A percentile compares a stretch with the other conserved stretches of the same genome.
Evolutionary conservation across 202 grass and related monocot species (phyloP).

Genomic region (Brachypodium distachyon): DNA sequence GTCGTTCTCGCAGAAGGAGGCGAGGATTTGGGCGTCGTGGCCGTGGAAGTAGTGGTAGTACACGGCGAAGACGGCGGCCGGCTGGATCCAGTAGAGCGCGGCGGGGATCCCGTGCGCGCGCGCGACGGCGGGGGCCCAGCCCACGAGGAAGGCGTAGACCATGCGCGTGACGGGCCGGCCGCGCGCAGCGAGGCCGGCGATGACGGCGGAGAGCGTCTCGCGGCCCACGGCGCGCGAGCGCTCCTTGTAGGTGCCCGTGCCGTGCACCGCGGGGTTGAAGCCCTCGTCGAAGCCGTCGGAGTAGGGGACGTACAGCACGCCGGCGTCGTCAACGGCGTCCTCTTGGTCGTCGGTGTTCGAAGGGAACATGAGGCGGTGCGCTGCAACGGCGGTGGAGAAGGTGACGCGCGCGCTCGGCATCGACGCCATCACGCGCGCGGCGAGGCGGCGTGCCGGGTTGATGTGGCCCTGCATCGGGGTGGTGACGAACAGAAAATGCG

Average conservation of each 20-base stretch:
- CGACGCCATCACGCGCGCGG: neutral
- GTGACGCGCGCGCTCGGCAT: conserved; percentile 16
- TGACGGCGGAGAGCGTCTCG: conserved; percentile 30
- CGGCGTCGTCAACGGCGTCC: conserved; percentile 11
- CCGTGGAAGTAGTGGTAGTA: conserved; percentile 63
- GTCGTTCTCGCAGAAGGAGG: neutral
- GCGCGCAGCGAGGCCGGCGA: conserved; percentile 3
- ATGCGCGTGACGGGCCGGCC: conserved; percentile 24
- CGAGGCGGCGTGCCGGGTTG: conserved; percentile 34
- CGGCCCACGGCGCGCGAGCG: neutral
- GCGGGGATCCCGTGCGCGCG: conserved; percentile 7
- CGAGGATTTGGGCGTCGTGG: conserved; percentile 13
- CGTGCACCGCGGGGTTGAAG: neutral
- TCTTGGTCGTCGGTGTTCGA: neutral
- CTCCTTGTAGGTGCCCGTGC: neutral
- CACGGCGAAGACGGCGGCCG: conserved; percentile 31
- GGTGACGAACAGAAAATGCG: conserved; percentile 42
- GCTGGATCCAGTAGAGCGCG: conserved; percentile 55
- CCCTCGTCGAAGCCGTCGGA: conserved; percentile 52
- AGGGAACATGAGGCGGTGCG: conserved; percentile 47
- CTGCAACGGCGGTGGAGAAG: conserved; percentile 29
- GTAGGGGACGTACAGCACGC: conserved; percentile 31
- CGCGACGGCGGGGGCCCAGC: conserved; percentile 32
- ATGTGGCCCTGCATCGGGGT: conserved; percentile 30
- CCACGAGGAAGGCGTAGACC: conserved; percentile 27